These are phyloP conservation scores for Lasiodiplodia gonubiensis DNA, from an alignment of 2,329 filamentous ascomycete species.

Conservation along the genomic window DNA sequence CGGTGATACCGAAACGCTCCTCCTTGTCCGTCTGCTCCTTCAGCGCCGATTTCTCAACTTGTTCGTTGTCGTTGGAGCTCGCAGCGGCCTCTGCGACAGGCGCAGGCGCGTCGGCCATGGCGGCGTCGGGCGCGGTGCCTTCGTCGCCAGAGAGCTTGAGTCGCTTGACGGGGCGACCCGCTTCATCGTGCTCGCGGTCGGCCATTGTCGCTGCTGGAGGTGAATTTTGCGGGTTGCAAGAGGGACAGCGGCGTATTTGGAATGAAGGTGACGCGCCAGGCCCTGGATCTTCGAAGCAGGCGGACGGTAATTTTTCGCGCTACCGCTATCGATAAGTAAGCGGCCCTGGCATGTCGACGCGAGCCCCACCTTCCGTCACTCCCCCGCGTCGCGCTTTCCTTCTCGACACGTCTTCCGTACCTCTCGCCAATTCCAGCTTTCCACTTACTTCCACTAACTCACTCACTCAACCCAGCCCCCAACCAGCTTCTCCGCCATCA, in stretches of 20 bases:
- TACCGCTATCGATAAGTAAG: slow-evolving; percentile 18
- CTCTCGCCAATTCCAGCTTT: not conserved
- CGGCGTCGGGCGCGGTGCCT: not conserved
- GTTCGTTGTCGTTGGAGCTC: not conserved
- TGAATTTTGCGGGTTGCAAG: not conserved
- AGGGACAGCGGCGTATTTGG: not conserved
- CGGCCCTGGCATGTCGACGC: not conserved
- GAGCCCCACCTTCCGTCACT: slow-evolving; percentile 4
- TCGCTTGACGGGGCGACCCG: slow-evolving; percentile 21
- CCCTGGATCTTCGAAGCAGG: slow-evolving; percentile 2
- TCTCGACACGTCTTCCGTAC: not conserved
- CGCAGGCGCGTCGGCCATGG: slow-evolving; percentile 5
- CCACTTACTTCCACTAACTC: not conserved
- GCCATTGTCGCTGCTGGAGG: slow-evolving; percentile 6
- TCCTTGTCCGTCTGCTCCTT: slow-evolving; percentile 42
- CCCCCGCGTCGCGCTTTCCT: not conserved
- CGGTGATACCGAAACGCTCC: slow-evolving; percentile 63
- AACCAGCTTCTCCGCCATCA: not conserved
- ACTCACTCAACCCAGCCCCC: not conserved
- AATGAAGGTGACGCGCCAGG: not conserved
- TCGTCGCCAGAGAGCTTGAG: slow-evolving; percentile 16
- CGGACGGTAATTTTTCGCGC: slow-evolving; percentile 27
- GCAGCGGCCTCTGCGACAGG: not conserved
- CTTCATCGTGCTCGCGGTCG: slow-evolving; percentile 7
- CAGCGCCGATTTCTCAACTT: not conserved